Evolutionary conservation across 2,329 filamentous ascomycete genomes (phyloP).

Genomic region (Paecilomyces fulvus): DNA sequence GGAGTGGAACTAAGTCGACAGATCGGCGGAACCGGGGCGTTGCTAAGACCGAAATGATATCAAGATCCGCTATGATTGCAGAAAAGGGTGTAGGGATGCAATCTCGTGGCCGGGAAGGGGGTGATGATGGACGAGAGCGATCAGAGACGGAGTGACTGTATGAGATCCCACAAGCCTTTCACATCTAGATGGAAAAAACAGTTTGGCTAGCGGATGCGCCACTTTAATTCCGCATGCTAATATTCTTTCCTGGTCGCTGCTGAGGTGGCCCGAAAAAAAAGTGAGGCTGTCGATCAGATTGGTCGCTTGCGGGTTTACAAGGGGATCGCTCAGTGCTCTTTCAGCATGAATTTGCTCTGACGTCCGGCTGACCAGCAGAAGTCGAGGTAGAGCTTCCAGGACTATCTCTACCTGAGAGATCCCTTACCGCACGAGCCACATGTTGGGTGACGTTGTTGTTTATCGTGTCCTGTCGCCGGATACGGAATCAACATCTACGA

Average conservation of each 20-base stretch:
- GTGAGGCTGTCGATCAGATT: slow-evolving; percentile 7
- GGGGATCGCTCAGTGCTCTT: not conserved
- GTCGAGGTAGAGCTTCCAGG: not conserved
- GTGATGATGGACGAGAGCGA: not conserved
- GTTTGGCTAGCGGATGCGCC: slow-evolving; percentile 2
- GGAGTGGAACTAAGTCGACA: not conserved
- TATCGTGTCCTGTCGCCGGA: not conserved
- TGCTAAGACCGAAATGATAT: not conserved
- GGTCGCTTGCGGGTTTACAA: slow-evolving; percentile 1
- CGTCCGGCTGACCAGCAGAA: not conserved
- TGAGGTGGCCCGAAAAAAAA: slow-evolving; percentile 1
- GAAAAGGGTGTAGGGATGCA: not conserved
- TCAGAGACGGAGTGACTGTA: not conserved
- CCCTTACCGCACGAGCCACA: not conserved
- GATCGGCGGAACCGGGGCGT: not conserved
- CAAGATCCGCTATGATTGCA: not conserved
- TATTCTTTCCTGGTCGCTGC: not conserved
- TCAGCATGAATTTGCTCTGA: not conserved
- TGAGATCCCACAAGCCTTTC: not conserved
- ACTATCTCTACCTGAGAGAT: not conserved
- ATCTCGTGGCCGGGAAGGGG: not conserved
- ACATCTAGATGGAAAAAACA: slow-evolving; percentile 2
- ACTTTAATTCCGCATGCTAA: slow-evolving; percentile 1
- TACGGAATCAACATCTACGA: not conserved
- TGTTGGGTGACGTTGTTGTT: not conserved